Evolutionary conservation across 163 green algal genomes (phyloP), one percentile per base, ranked within the genome.

Genomic region (Scenedesmus sp.): DNA sequence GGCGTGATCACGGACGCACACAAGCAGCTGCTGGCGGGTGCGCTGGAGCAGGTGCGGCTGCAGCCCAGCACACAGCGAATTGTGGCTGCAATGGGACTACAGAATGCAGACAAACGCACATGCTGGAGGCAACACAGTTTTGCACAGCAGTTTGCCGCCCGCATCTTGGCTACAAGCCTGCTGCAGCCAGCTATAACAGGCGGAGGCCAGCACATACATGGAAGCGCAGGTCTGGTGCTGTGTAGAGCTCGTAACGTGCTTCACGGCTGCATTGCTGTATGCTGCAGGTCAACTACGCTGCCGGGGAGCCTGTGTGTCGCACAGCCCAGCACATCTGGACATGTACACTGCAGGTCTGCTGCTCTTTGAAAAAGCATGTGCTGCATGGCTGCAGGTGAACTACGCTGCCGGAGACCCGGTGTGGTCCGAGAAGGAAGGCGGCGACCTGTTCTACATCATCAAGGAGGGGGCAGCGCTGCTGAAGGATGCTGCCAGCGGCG

Each of bases 371-470:
- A 9, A 64, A 64, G 34, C 34, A 46, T 76, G 18, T 89, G 26
- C 84, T 83, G 73, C 46, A 15, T 73, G 57, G 4, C 5, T 77
- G n/a, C 92, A 96, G 94, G 94, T 97, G 12, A 95, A 97, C 77
- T 98, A 96, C 88, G 76, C 90, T 66, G 89, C 95, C 0, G 95
- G 96, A 2, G 62, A 95, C 46, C 15, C 57, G 12, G 91, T 99
- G 3, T 98, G 97, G 90, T 76, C 52, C 2, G 95, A 97, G 89
- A 94, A 95, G 2, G 95, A 97, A 15, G 82, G 92, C 1, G 96
- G 95, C 15, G 93, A 97, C 84, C 90, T 94, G 23, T 98, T 98
- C 93, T 99, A 96, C 93, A 91, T 98, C 56, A 95, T 99, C 18
- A 95, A 96, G 83, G 94, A 98, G 91, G 97, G 97, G 52, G 83